Evolutionary conservation across 2,329 filamentous ascomycete species (phyloP).

Genomic region (Bipolaris zeicola): DNA sequence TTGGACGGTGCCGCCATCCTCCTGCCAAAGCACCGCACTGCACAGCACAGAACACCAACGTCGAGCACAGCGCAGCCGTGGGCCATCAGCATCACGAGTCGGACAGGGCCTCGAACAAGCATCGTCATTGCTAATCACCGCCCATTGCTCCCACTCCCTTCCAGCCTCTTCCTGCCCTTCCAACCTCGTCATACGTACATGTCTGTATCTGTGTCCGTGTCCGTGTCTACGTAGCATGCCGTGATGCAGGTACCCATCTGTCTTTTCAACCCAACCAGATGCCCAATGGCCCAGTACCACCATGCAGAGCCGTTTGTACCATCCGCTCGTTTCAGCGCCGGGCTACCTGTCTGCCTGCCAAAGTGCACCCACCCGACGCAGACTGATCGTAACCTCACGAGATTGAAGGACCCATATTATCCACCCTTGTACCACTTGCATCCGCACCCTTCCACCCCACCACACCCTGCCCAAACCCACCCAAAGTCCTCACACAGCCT

Average conservation of each 20-base stretch:
- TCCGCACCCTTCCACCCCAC: conserved; percentile 4
- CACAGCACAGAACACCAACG: not conserved
- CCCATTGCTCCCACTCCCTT: not conserved
- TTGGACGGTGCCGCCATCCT: not conserved
- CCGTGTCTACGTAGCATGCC: conserved; percentile 1
- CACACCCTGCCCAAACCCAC: not conserved
- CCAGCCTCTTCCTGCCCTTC: conserved; percentile 1
- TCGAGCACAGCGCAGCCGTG: not conserved
- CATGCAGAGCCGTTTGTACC: not conserved
- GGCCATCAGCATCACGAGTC: not conserved
- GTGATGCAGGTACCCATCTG: conserved; percentile 30
- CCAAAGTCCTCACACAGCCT: too few species aligned
- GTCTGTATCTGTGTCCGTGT: not conserved
- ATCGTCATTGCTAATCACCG: not conserved
- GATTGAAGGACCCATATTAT: conserved; percentile 16
- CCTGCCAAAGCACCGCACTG: not conserved
- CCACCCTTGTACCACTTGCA: too few species aligned
- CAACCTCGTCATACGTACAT: not conserved
- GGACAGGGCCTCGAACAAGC: not conserved
- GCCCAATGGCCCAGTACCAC: not conserved
- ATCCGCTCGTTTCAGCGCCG: conserved; percentile 6
- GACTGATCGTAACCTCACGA: conserved; percentile 10
- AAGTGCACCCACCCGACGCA: conserved; percentile 3
- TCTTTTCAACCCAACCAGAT: conserved; percentile 7
- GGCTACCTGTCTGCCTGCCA: not conserved